Percentiles rank a stretch among this genome's conserved stretches.
These are phyloP conservation scores for Friedmanniomyces endolithicus DNA, from an alignment of 495 filamentous ascomycete genomes.

Conservation along the genomic window DNA sequence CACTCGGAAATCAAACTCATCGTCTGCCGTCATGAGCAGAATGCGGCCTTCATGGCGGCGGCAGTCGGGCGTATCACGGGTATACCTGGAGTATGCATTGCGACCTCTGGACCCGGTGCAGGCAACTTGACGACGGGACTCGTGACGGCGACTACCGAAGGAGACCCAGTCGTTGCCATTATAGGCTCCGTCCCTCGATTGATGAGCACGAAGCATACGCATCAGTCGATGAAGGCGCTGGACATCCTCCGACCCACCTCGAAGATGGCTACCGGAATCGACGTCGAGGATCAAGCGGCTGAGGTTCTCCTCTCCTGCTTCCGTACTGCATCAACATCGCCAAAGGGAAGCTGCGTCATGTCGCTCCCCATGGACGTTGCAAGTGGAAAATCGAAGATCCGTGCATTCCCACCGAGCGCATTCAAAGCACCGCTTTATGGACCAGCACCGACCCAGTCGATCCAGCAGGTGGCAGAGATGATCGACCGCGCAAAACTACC, in stretches of 20 bases:
- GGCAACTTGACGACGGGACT: slow-evolving; percentile 29
- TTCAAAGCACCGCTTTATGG: slow-evolving; percentile 28
- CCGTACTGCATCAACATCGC: slow-evolving; percentile 24
- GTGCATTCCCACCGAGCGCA: slow-evolving; percentile 23
- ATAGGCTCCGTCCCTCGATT: slow-evolving; percentile 31
- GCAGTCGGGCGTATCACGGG: slow-evolving; percentile 30
- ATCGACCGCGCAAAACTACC: slow-evolving; percentile 29
- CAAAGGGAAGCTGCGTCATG: slow-evolving; percentile 27
- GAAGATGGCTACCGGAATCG: slow-evolving; percentile 24
- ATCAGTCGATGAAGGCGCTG: slow-evolving; percentile 28
- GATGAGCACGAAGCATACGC: slow-evolving; percentile 28
- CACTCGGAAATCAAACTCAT: slow-evolving; percentile 29
- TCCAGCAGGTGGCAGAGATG: slow-evolving; percentile 19
- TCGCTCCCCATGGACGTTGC: slow-evolving; percentile 32
- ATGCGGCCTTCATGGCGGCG: slow-evolving; percentile 33
- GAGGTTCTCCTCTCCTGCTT: slow-evolving; percentile 32
- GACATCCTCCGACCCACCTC: slow-evolving; percentile 27
- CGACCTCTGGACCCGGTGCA: slow-evolving; percentile 31
- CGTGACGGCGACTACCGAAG: slow-evolving; percentile 28
- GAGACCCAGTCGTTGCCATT: slow-evolving; percentile 34
- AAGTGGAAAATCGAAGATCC: slow-evolving; percentile 22
- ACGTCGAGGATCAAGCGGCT: slow-evolving; percentile 31
- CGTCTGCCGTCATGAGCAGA: slow-evolving; percentile 33
- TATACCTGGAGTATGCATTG: slow-evolving; percentile 29
- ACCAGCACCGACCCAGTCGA: slow-evolving; percentile 12